Conservation (phyloP, 352 stramenopile genomes). For the Peronospora destructor region DNA sequence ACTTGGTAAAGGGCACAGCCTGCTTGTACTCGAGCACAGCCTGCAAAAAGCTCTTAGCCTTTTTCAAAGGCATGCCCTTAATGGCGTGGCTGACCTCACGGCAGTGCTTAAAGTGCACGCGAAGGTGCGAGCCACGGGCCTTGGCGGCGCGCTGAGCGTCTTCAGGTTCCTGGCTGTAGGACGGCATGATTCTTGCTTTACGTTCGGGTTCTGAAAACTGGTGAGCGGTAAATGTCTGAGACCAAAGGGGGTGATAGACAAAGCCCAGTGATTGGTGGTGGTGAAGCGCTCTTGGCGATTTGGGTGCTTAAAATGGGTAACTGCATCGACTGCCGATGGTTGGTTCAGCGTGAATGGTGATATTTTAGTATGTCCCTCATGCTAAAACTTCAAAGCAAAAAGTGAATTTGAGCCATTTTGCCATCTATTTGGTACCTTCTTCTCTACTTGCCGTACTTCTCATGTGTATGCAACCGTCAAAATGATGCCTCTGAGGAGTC, state of each 20-base stretch:
- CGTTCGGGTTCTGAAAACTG: slow-evolving; percentile 76
- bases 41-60: slow-evolving; percentile 94
- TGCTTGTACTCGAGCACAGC: slow-evolving; percentile 97
- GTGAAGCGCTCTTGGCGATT: background rate
- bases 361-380: too few relatives aligned
- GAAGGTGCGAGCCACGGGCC: slow-evolving; percentile 93
- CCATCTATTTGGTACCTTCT: background rate
- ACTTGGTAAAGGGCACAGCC: slow-evolving; percentile 98
- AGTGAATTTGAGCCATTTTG: too few relatives aligned
- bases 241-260: slow-evolving; percentile 6
- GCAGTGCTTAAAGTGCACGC: slow-evolving; percentile 99
- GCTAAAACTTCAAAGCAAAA: too few relatives aligned
- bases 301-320: background rate
- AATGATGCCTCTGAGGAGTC: slow-evolving; percentile 39
- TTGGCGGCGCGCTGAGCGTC: slow-evolving; percentile 88
- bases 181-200: slow-evolving; percentile 75
- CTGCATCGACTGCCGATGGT: too few relatives aligned
- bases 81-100: slow-evolving; percentile 97
- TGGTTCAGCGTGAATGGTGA: too few relatives aligned
- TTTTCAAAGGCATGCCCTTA: slow-evolving; percentile 94
- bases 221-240: slow-evolving; percentile 23
- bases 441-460: slow-evolving; percentile 19
- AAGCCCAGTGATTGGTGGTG: slow-evolving; percentile 1
- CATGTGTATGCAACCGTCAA: slow-evolving; percentile 7
- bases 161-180: slow-evolving; percentile 89